Evolutionary conservation across 805 yeast species (phyloP).

Genomic region (Maudiozyma turicensis): DNA sequence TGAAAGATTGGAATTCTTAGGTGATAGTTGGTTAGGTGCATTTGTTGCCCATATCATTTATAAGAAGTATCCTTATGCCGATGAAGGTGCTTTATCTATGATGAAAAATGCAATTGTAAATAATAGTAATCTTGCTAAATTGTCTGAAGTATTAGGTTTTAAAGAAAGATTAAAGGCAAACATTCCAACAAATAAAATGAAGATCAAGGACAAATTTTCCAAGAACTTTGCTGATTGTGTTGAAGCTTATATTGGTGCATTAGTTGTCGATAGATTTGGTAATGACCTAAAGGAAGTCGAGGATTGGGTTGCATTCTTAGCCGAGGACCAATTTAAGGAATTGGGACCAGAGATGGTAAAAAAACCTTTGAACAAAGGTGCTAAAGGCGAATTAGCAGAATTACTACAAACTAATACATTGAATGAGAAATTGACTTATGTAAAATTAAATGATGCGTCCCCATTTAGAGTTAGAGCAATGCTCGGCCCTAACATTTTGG

Average conservation of each 20-base stretch:
- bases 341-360: constrained; percentile 10
- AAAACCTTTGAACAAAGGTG: constrained; percentile 40
- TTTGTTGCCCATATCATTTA: constrained; percentile 57
- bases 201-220: constrained; percentile 46
- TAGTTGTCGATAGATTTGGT: constrained; percentile 39
- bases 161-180: constrained; percentile 42
- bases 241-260: constrained; percentile 85
- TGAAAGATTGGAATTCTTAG: constrained; percentile 77
- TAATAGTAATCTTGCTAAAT: constrained; percentile 55
- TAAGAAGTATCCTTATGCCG: constrained; percentile 48
- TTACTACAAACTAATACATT: constrained; percentile 34
- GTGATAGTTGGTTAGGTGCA: constrained; percentile 69
- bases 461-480: constrained; percentile 53
- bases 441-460: constrained; percentile 19
- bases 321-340: constrained; percentile 19
- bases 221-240: constrained; percentile 62
- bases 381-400: constrained; percentile 66
- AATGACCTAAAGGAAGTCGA: constrained; percentile 36
- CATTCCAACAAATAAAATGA: constrained; percentile 35
- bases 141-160: constrained; percentile 56
- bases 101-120: constrained; percentile 57
- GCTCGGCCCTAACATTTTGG: constrained; percentile 47
- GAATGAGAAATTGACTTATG: constrained; percentile 12
- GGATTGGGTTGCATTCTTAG: constrained; percentile 42
- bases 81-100: constrained; percentile 68